Evolutionary conservation across 148 eudicot species (phyloP), one percentile per base, ranked within the genome.

Genomic region (Nepenthes mirabilis): DNA sequence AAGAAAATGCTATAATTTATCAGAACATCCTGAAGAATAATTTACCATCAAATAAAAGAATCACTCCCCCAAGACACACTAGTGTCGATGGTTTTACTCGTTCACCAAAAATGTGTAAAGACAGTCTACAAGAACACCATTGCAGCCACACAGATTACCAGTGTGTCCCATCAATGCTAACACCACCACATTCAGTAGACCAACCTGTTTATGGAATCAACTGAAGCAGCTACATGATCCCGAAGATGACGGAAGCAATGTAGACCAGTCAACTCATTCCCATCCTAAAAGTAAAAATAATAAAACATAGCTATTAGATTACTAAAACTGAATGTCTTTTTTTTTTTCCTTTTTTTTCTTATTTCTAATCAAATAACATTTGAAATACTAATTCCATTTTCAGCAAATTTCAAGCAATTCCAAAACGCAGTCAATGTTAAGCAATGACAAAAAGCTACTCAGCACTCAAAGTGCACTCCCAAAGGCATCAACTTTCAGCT

Each of bases 191-290:
- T 57, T 37, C 59, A 64, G 33, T 34, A 65, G 43, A 79, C 91
- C 61, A 75, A 94, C 99, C 95, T 89, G 80, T 89, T 89, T 68
- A 94, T 77, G 36, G 95, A 74, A 55, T 89, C 95, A 64, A 84
- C 64, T 57, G 97, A 80, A 71, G 85, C 68, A 34, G 84, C 78
- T 68, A 94, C 79, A 73, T 84, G 87, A 74, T 87, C 91, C 47
- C 88, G 82, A 61, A 94, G 89, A 79, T 84, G 97, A 62, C 99
- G 96, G 72, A 94, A 94, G 76, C 99, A 94, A 67, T 94, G 97
- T 62, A 94, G 70, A 67, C 99, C 99, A 43, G 94, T 78, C 78
- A 94, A 74, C 75, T 94, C 97, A 56, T 86, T 90, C 37, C 91
- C 95, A 57, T 82, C 88, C 99, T 94, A 74, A 60, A 66, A 36